A percentile compares a stretch with the other conserved stretches of the same genome.
These are phyloP conservation scores for Teratosphaeria destructans DNA, from an alignment of 2,329 filamentous ascomycete species.

Conservation along the genomic window DNA sequence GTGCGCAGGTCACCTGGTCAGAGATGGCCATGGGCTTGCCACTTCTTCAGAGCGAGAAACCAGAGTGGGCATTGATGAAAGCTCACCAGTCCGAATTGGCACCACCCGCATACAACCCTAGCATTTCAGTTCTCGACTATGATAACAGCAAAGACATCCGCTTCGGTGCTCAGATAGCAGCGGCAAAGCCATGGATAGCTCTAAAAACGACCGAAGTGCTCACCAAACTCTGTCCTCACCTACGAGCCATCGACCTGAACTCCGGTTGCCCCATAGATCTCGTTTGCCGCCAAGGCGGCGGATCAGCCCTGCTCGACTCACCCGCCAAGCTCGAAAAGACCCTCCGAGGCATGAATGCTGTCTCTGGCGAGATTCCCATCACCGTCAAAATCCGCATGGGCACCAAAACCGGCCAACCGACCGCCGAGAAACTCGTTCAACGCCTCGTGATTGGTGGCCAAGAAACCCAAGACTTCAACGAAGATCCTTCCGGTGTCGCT, in stretches of 20 bases:
- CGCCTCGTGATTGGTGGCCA: conserved; percentile 70
- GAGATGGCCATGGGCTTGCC: conserved; percentile 96
- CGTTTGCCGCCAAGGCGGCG: conserved; percentile 77
- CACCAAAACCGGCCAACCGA: conserved; percentile 68
- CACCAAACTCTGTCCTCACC: conserved; percentile 63
- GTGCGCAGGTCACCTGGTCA: conserved; percentile 88
- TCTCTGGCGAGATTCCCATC: conserved; percentile 83
- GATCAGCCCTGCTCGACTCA: conserved; percentile 83
- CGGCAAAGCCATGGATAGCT: conserved; percentile 82
- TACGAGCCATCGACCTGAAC: conserved; percentile 89
- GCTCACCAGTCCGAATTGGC: conserved; percentile 73
- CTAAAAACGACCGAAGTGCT: conserved; percentile 80
- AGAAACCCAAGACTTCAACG: conserved; percentile 56
- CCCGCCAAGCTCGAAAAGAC: conserved; percentile 87
- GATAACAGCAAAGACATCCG: conserved; percentile 73
- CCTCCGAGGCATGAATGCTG: conserved; percentile 87
- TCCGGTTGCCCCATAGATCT: conserved; percentile 96
- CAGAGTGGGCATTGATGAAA: conserved; percentile 92
- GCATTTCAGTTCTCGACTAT: conserved; percentile 60
- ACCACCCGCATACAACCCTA: conserved; percentile 57
- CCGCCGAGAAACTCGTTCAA: conserved; percentile 69
- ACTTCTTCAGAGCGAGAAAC: conserved; percentile 76
- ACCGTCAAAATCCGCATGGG: conserved; percentile 93
- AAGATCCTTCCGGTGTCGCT: conserved; percentile 72
- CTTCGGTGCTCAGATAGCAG: conserved; percentile 88